Evolutionary conservation across 768 basidiomycete genomes (phyloP).

Genomic region (Pholiota conissans): DNA sequence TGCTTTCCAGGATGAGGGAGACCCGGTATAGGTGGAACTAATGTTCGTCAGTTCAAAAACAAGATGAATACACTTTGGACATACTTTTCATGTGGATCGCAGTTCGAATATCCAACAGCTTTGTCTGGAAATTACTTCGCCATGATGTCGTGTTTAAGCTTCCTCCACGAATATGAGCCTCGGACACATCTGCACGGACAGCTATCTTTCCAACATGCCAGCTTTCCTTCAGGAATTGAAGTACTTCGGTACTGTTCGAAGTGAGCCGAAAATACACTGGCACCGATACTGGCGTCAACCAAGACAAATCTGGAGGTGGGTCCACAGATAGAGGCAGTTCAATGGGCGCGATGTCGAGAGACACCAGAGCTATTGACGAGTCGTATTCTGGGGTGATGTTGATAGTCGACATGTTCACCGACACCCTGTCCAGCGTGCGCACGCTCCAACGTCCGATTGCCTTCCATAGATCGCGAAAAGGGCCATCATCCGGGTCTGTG

Average conservation of each 20-base stretch:
- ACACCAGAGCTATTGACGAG: constrained; percentile 38
- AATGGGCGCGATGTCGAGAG: constrained; percentile 47
- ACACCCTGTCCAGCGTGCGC: constrained; percentile 50
- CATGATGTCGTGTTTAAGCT: constrained; percentile 41
- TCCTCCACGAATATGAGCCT: constrained; percentile 54
- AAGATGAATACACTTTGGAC: constrained; percentile 23
- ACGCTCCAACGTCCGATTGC: constrained; percentile 70
- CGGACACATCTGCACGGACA: constrained; percentile 41
- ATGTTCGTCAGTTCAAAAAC: constrained; percentile 7
- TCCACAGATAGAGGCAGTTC: constrained; percentile 56
- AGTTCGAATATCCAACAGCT: constrained; percentile 45
- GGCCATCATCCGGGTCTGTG: constrained; percentile 39
- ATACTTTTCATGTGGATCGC: constrained; percentile 53
- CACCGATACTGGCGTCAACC: constrained; percentile 57
- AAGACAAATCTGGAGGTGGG: constrained; percentile 49
- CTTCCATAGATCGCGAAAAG: constrained; percentile 58
- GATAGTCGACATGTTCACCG: constrained; percentile 54
- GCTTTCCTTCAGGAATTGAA: constrained; percentile 52
- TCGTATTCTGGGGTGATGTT: constrained; percentile 46
- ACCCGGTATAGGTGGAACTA: constrained; percentile 68
- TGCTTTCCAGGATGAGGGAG: constrained; percentile 58
- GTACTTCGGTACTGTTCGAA: constrained; percentile 45
- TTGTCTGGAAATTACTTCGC: constrained; percentile 40
- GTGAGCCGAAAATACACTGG: constrained; percentile 55
- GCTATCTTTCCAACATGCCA: constrained; percentile 56